phyloP scores from a whole-genome alignment of 257 asterid genomes.

The Capsicum pubescens region DNA sequence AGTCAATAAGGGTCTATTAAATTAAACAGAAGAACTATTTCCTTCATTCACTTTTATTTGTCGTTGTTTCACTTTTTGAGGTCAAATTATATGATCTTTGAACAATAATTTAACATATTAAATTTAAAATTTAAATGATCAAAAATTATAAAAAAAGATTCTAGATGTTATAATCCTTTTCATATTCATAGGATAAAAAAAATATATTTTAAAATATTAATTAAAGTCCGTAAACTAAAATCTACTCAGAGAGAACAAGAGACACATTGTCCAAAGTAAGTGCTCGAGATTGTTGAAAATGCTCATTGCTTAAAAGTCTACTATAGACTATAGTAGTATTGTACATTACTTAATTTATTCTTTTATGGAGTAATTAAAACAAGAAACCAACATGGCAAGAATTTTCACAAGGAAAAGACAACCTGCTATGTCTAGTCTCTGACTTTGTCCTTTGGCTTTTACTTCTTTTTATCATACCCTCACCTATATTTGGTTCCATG shows the following conservation, averaged over 20 bases:
- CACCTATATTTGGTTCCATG: conserved; percentile 35
- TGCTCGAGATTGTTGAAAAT: neutral
- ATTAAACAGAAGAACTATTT: too few relatives aligned
- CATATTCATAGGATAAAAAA: too few relatives aligned
- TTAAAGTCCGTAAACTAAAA: neutral
- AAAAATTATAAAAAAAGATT: too few relatives aligned
- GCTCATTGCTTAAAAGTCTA: neutral
- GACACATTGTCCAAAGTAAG: neutral
- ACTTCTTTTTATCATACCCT: neutral
- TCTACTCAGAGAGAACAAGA: neutral
- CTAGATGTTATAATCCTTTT: too few relatives aligned
- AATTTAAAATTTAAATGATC: too few relatives aligned
- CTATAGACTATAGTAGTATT: neutral
- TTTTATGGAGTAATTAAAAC: neutral
- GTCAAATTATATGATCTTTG: too few relatives aligned
- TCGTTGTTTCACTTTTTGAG: too few relatives aligned
- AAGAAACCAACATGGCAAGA: neutral
- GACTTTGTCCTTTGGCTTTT: conserved; percentile 34
- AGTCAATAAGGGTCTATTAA: too few relatives aligned
- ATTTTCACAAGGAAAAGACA: conserved; percentile 14
- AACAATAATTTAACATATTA: too few relatives aligned
- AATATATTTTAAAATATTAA: too few relatives aligned
- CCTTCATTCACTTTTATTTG: too few relatives aligned
- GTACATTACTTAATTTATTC: neutral
- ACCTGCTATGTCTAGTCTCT: conserved; percentile 24